phyloP scores from a whole-genome alignment of 2,329 filamentous ascomycete genomes.

The Arthrinium puccinioides region DNA sequence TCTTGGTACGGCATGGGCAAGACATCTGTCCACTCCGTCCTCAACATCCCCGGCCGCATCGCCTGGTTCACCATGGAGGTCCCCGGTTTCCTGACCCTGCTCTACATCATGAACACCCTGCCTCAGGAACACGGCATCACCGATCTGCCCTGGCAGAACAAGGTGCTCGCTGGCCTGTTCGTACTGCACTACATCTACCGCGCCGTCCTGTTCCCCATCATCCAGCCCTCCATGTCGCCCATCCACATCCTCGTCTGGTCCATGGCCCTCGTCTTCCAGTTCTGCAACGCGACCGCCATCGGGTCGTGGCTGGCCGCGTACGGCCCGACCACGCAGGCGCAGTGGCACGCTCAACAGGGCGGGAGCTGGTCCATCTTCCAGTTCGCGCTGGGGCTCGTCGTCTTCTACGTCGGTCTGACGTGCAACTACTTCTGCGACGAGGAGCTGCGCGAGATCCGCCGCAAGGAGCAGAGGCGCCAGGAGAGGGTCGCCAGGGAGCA shows the following conservation, averaged over 20 bases:
- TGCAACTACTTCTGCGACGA: conserved; percentile 88
- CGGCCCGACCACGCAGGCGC: conserved; percentile 54
- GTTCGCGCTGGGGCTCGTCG: conserved; percentile 56
- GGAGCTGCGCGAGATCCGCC: conserved; percentile 77
- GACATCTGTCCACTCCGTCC: conserved; percentile 63
- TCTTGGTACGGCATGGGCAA: conserved; percentile 90
- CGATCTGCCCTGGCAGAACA: conserved; percentile 68
- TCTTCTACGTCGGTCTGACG: conserved; percentile 71
- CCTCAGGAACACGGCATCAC: conserved; percentile 49
- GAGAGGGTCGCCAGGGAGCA: conserved; percentile 31
- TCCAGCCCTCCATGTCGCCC: conserved; percentile 89
- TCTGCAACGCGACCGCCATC: conserved; percentile 71
- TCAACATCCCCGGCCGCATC: conserved; percentile 84
- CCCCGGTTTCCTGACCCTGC: conserved; percentile 66
- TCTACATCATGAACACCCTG: conserved; percentile 72
- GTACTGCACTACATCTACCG: conserved; percentile 88
- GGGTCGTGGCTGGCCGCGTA: conserved; percentile 80
- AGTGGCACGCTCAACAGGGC: conserved; percentile 33
- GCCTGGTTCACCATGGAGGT: conserved; percentile 88
- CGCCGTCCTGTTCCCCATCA: conserved; percentile 71
- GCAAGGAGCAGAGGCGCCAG: conserved; percentile 57
- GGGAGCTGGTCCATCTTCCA: conserved; percentile 31
- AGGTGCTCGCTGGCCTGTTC: conserved; percentile 64
- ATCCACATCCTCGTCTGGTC: conserved; percentile 65
- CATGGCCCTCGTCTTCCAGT: conserved; percentile 64